Percentiles rank a stretch among this genome's conserved stretches.
phyloP scores from a whole-genome alignment of 129 eudicot genomes.

The Oenanthe sinensis region DNA sequence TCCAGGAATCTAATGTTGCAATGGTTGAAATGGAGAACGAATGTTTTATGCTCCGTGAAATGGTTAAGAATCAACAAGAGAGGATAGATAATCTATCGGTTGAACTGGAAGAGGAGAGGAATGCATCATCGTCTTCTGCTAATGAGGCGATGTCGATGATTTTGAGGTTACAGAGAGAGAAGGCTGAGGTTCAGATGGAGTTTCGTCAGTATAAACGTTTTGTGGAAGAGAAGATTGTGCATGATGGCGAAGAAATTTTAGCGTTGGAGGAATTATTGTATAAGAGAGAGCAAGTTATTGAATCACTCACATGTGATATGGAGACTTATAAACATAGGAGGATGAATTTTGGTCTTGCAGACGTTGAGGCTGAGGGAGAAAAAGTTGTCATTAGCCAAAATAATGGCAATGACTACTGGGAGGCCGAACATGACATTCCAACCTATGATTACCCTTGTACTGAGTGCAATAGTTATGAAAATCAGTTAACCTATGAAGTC shows the following conservation, averaged over 20 bases:
- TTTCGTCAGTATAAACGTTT: slow-evolving; percentile 71
- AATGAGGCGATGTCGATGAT: slow-evolving; percentile 97
- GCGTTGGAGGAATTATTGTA: slow-evolving; percentile 71
- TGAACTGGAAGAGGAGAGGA: slow-evolving; percentile 82
- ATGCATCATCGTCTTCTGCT: slow-evolving; percentile 81
- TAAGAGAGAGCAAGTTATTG: slow-evolving; percentile 61
- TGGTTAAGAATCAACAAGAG: slow-evolving; percentile 53
- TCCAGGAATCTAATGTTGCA: slow-evolving; percentile 44
- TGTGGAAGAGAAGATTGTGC: slow-evolving; percentile 82
- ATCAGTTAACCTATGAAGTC: slow-evolving; percentile 33
- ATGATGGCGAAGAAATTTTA: slow-evolving; percentile 58
- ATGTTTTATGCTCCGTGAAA: slow-evolving; percentile 57
- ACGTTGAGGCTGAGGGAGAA: slow-evolving; percentile 66
- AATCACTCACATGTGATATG: slow-evolving; percentile 64
- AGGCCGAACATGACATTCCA: slow-evolving; percentile 37
- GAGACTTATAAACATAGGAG: slow-evolving; percentile 67
- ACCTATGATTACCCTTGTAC: slow-evolving; percentile 55
- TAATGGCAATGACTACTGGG: slow-evolving; percentile 9
- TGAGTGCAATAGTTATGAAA: slow-evolving; percentile 50
- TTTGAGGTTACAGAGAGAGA: slow-evolving; percentile 82
- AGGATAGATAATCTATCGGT: slow-evolving; percentile 48
- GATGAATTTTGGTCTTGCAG: slow-evolving; percentile 76
- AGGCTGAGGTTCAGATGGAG: slow-evolving; percentile 88
- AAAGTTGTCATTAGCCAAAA: slow-evolving; percentile 1
- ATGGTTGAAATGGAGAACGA: slow-evolving; percentile 75